Base-by-base conservation (phyloP, 345 rosid species). In the Eucalyptus melliodora region DNA sequence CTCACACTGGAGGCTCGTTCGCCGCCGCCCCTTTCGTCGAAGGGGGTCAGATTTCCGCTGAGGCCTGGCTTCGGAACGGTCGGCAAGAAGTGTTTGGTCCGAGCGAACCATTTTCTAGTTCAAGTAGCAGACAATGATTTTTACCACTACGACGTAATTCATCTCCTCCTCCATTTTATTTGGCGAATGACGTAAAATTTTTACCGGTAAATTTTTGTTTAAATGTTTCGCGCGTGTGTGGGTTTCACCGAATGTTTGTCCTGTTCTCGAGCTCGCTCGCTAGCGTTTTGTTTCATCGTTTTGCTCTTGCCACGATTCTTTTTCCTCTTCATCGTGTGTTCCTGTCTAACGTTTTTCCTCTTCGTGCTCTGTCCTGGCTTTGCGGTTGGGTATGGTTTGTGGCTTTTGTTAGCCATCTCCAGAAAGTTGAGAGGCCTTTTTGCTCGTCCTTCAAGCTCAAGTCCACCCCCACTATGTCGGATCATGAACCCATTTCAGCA, bases 21-120 rank as follows among this genome's bases (percentile, higher is more conserved):
- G 37, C 17, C 60, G 80, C 90, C 92, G 23, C 93, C 95, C 62
- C 86, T 90, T 24, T 96, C 98, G 3, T 93, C 97, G 6, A 95
- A 94, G 90, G 94, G 94, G 5, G 4, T 90, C 50, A 86, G 17
- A 31, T 49, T 77, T 19, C 92, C 94, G 6, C 12, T 4, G 8
- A 88, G 99, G 89, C 99, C 99, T 1, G 96, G 95, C 1, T 81
- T 31, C 50, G 98, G 98, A 2, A 90, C 24, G 2, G 15, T 8
- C 0, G 99, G 98, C 12, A 88, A 1, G 62, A 92, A 91, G 88
- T 90, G 94, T 16, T 5, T 53, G 5, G 92, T 97, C 3, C 87
- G 92, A 27, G 99, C 99, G 1, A 96, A 97, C 53, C 99, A 97
- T 47, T 97, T 97, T 59, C 86, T 92, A 1, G 97, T 96, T 2